Base-by-base conservation (phyloP, 192 early-diverging fungal species). In the Lobosporangium transversale region DNA sequence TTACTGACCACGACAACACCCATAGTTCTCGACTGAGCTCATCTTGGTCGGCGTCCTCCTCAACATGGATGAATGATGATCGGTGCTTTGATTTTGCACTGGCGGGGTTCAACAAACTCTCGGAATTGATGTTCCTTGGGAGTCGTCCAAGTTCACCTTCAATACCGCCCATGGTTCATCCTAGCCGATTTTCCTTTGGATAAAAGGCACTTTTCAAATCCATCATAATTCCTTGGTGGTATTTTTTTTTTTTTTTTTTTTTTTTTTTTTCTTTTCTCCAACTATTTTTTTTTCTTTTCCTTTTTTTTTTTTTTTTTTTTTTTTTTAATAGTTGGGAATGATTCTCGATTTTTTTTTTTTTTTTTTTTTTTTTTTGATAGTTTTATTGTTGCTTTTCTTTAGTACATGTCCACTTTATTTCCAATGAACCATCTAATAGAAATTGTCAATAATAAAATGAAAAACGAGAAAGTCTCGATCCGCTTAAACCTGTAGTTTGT, bases 161-260 rank as follows among this genome's bases (percentile, higher is more conserved):
- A 30, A 12, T 37, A 32, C 32, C 44, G 36, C n/a, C 53, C 17
- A 29, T 47, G n/a, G 37, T 21, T 35, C 67, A 18, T n/a, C 33
- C 24, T 35, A 51, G 56, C 42, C 50, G 40, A 3, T 36, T 60
- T 27, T 59, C 62, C 23, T 74, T 59, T 74, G 62, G 21, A 17
- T n/a, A 58, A 35, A 30, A 21, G 47, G 6, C 29, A 56, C 21
- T 14, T 56, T 29, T 27, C 31, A 33, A 55, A 55, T 20, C 50
- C 70, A 44, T 43, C 68, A 37, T 70, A 24, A 9, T 8, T 27
- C 8, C 31, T 59, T 43, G 50, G 15, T 11, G 23, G 32, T 33
- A 31, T 12, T 45, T 26, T n/a, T 43, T 23, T 11, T 48, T 70
- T 70, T 70, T 70, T 61, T 70, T 62, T 70, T 45, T 56, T 56